Percentiles rank a stretch among this genome's conserved stretches.
Evolutionary conservation across 805 yeast species (phyloP).

Genomic region (Metschnikowia kunwiensis): DNA sequence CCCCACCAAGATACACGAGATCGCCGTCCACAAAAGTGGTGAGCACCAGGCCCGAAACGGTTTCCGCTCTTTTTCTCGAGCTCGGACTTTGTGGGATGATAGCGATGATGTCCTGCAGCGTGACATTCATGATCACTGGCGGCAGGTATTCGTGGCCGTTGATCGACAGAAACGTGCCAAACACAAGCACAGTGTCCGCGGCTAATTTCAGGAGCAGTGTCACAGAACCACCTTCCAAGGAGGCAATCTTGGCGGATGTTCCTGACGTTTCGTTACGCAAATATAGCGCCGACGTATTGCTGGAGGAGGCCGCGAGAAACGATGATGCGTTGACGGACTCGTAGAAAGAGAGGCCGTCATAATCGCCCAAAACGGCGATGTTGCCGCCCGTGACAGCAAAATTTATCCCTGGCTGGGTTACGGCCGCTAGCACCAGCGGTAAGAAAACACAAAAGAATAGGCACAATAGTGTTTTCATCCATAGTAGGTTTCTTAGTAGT

Average conservation of each 20-base stretch:
- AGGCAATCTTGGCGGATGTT: conserved; percentile 20
- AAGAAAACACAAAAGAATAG: neutral
- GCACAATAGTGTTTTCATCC: neutral
- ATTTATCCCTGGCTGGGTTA: conserved; percentile 16
- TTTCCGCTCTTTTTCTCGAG: conserved; percentile 16
- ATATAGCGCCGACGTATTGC: conserved; percentile 13
- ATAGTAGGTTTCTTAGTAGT: conserved; percentile 9
- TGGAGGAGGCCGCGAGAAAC: conserved; percentile 10
- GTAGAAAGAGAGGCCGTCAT: conserved; percentile 19
- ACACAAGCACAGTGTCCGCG: conserved; percentile 29
- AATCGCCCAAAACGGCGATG: conserved; percentile 17
- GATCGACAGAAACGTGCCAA: conserved; percentile 37
- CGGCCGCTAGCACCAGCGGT: conserved; percentile 1
- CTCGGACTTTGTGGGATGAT: conserved; percentile 18
- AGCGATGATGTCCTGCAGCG: conserved; percentile 23
- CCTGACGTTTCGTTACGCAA: conserved; percentile 15
- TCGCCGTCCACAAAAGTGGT: conserved; percentile 40
- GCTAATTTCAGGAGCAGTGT: conserved; percentile 26
- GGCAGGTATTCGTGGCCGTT: conserved; percentile 24
- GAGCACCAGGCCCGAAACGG: conserved; percentile 30
- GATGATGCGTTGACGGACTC: conserved; percentile 16
- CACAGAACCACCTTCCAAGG: conserved; percentile 31
- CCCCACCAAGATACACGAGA: conserved; percentile 77
- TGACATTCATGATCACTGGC: conserved; percentile 37
- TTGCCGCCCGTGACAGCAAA: conserved; percentile 17